Evolutionary conservation across 2,329 filamentous ascomycete species (phyloP), one percentile per base, ranked within the genome.

Genomic region (Alternaria consortialis): DNA sequence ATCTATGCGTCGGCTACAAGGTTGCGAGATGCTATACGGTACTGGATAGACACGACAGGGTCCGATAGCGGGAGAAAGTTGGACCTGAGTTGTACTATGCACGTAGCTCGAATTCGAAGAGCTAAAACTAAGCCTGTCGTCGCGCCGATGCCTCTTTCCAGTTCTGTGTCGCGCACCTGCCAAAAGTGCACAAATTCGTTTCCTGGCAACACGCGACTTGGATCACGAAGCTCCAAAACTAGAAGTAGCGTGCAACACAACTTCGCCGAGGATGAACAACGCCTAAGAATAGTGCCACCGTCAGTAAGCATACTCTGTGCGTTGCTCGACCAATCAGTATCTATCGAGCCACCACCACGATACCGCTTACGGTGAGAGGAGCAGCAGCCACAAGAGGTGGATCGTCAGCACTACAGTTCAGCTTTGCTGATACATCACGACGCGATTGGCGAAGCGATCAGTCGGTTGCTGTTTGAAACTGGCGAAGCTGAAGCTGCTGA

Each of bases 371-470:
- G 56, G 64, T 50, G 43, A 59, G 47, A 55, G 20, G 47, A 55
- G 23, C 46, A 9, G 42, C 62, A 60, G 60, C 57, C 53, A 53
- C 62, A 59, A 48, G 27, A 68, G 67, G 65, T 64, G 11, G 61
- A 59, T 7, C 61, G 58, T 34, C 50, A 64, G 6, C 69, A 65
- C 46, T 70, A 69, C 47, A 58, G 58, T 47, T 25, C 56, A 25
- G 46, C 13, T 48, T 5, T 36, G 46, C 46, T 48, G 46, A 48
- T 48, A 36, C 31, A 48, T 36, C 31, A 48, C 17, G 31, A 34
- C 17, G 46, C 17, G 17, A 48, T 36, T 15, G 7, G 46, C 17
- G 46, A 34, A 48, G 17, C 20, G 13, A 36, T 36, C 46, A 48
- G 55, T 31, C 43, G 43, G 63, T 13, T 63, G 63, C 37, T 25